Evolutionary conservation across 2,329 filamentous ascomycete species (phyloP), one percentile per base, ranked within the genome.

Genomic region (Ophiostoma piceae): DNA sequence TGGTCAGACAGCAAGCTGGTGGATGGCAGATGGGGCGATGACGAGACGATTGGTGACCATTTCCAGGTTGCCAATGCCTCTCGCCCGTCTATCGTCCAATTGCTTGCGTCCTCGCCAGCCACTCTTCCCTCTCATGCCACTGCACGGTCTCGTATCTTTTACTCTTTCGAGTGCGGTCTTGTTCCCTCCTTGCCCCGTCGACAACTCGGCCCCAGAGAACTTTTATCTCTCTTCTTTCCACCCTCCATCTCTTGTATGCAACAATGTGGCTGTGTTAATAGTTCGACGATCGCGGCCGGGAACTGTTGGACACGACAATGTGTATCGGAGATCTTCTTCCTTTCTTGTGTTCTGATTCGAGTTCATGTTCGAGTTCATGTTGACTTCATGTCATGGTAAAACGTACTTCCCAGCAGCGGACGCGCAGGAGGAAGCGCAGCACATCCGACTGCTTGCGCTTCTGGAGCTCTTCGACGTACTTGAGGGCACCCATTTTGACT

Each of bases 371-470:
- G 64, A 6, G 37, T 39, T 65, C 41, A 67, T 60, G 37, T 66
- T 37, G 64, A 6, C n/a, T 39, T 65, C 41, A 67, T 60, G 37
- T 54, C 41, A 43, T n/a, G 62, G 66, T 86, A 64, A 35, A 87
- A 88, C 88, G 86, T 88, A 94, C 94, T 92, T 99, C 95, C 95
- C 95, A 99, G 94, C 95, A 99, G 87, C 95, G 94, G 82, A 97
- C 93, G 84, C 93, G 94, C 85, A 97, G 92, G 86, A 99, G 91
- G 90, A 99, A 99, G 87, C 94, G 94, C 87, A 98, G 92, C 82
- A 99, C 91, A 89, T 99, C 95, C 84, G 92, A 97, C 91, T 99
- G 95, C 93, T 99, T 99, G 92, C 97, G 97, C 93, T 99, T 98
- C 85, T 97, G 93, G 87, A 99, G 91, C 90, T 99, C 95, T 90